Base-by-base conservation (phyloP, 108 stramenopile genomes). In the Chaetoceros muelleri region DNA sequence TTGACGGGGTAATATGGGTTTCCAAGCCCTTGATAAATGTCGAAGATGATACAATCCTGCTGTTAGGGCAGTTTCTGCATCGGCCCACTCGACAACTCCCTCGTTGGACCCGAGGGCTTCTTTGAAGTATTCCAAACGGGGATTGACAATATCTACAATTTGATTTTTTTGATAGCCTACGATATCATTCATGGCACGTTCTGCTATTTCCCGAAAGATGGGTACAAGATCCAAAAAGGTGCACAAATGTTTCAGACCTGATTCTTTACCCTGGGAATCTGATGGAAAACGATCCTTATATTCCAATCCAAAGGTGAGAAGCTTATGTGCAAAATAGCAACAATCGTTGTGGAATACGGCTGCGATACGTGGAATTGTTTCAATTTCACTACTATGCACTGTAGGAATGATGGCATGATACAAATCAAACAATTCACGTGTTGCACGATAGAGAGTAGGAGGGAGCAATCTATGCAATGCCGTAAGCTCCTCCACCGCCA, bases 141-240 rank as follows among this genome's bases (percentile, higher is more conserved):
- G 55, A 28, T 64, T 67, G 23, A 90, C 73, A 2, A 87, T 46
- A 44, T 87, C 81, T n/a, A 55, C 60, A 20, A 91, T 28, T 59
- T 83, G 83, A 49, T 53, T 52, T 46, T 84, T 72, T 60, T 91
- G 85, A 2, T 65, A 24, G 31, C 84, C 83, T 17, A 91, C 53
- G 79, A 87, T 87, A 30, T 78, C 72, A 18, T 79, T 75, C 76
- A 91, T 61, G 17, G 72, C 66, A 45, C 67, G 60, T 8, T 80
- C 78, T 8, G 85, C 89, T 27, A 91, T 55, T 3, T 91, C 85
- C 20, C 89, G 71, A 64, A 91, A 91, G 17, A 80, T 63, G 1
- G 89, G 89, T 3, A 91, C 89, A 73, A 82, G 73, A 66, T 91
- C 89, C 1, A 87, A 72, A 69, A 91, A 91, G 25, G 84, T 76